Base-by-base conservation (phyloP, 1,284 basidiomycete genomes). In the Boletus smithii region DNA sequence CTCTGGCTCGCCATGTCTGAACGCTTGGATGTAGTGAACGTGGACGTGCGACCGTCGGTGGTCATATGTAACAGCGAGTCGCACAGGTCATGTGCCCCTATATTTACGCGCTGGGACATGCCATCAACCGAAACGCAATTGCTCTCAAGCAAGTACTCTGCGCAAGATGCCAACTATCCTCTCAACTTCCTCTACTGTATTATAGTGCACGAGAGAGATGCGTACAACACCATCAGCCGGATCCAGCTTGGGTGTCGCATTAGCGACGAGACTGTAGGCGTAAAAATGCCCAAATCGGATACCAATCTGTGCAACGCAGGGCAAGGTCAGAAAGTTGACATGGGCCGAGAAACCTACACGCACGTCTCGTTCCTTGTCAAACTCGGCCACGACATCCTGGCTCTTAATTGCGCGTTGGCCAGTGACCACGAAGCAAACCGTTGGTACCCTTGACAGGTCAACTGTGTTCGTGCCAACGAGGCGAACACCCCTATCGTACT, bases 271-370 rank as follows among this genome's bases (percentile, higher is more conserved):
- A 1, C 76, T 78, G 60, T 85, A 86, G 4, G 88, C 85, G 59
- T 90, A 90, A 62, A 86, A 89, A 61, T 91, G 83, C 1, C 88
- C 88, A 49, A 79, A 87, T 13, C 85, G 81, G 42, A 89, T 85
- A 0, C 86, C 87, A 40, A 88, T 75, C 87, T 88, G 42, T 33
- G 22, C 14, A 44, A 29, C 1, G 3, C 11, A n/a, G 18, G 42
- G 3, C 14, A 11, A 3, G 13, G 40, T 37, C 37, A 46, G 34
- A 34, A 37, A 24, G 31, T 23, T 39, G 46, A 5, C 22, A 11
- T 37, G 43, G 17, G 38, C 45, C 6, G 4, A 44, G 26, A 48
- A 42, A 45, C 16, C 16, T n/a, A 32, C 0, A 74, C 85, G 62
- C 51, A 89, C 84, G 42, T 76, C 73, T 27, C 77, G 79, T 42